Evolutionary conservation across 140 eudicot species (phyloP), one percentile per base, ranked within the genome.

Genomic region (Artemisia princeps): DNA sequence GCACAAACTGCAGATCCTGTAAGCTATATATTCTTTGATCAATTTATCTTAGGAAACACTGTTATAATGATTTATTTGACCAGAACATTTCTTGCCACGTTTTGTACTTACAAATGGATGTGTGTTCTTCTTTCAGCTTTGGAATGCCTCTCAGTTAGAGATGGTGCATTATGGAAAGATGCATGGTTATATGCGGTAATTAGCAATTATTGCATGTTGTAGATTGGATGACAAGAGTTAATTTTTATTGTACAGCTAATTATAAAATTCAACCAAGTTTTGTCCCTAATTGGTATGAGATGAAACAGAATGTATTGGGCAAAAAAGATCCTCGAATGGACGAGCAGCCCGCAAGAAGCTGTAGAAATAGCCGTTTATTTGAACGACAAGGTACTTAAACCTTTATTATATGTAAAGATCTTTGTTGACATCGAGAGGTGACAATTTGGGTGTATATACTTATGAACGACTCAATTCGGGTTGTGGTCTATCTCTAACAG

Each of bases 101-200:
- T 24, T 24, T 24, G 28, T 24, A 24, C 28, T 24, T 49, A 60
- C 10, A 22, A 52, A 51, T 66, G 51, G 61, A n/a, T 10, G 64
- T 3, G 65, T 68, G n/a, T 26, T 64, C 17, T 55, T 68, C 61
- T 76, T 84, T 71, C 83, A 92, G 99, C 94, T 92, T 22, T 92
- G 99, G 99, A 92, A 92, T 82, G 99, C 99, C 75, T 88, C 96
- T 74, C 99, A 92, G 69, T 66, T 92, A 71, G 99, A 92, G 79
- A 76, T 92, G 96, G 94, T 92, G 76, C 89, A 88, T 68, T 63
- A 80, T 73, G 99, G 99, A 55, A 92, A 92, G 86, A 88, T 92
- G 96, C 99, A 92, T 75, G 96, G 96, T 64, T 92, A 86, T 74
- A 92, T 92, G 99, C 80, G 99, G 99, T 76, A 92, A 78, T 78